Base-by-base conservation (phyloP, 345 rosid species). In the Salix purpurea region DNA sequence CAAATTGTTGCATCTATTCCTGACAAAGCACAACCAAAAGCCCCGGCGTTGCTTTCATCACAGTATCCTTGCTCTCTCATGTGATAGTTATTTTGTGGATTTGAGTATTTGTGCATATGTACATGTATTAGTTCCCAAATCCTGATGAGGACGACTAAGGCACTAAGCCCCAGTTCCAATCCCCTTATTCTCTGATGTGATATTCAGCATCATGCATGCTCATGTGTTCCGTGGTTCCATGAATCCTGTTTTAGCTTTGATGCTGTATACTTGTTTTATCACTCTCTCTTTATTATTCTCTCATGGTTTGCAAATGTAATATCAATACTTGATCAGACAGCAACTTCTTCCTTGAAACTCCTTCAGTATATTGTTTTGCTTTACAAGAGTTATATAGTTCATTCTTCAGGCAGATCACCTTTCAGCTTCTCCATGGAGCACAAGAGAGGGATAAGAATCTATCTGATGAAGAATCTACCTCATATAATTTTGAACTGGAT, bases 1-100 rank as follows among this genome's bases (percentile, higher is more conserved):
- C 98, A 93, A 85, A 83, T 91, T 79, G 78, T 93, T 76, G 83
- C 94, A 62, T 96, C 96, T 61, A 81, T 93, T 81, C 99, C 99
- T 76, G 99, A 96, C 84, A 93, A 92, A 91, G 91, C 90, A 86
- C 91, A 87, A 23, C 71, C 83, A 40, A 83, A 76, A 87, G 89
- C 92, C 12, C 81, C 87, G 11, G 76, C 91, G 70, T 75, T 89
- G 65, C 90, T 95, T 69, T 88, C 94, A 64, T 83, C 97, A 21
- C 96, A 93, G 99, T 96, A 96, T 96, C 98, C 98, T 96, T 88
- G 62, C 3, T 67, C 23, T 77, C 61, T 77, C 19, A 67, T 77
- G 67, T 75, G 37, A 30, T 68, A n/a, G 65, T 76, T 81, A 21
- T 6, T 69, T 24, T 74, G 21, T 19, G 21, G 37, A 28, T 28